Base-by-base conservation (phyloP, 1,284 basidiomycete genomes). In the Butyriboletus regius region DNA sequence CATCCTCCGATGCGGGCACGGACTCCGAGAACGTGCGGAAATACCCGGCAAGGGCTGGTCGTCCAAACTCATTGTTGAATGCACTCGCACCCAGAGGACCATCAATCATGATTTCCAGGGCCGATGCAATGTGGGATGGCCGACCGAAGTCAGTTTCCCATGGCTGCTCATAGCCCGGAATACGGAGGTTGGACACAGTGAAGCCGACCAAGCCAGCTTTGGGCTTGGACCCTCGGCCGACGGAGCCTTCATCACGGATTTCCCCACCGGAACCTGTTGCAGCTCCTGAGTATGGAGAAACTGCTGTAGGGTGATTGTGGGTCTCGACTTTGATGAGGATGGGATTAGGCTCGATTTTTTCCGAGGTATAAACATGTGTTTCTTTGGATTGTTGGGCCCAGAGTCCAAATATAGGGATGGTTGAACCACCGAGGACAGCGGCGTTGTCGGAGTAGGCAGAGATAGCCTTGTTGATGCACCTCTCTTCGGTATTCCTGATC, bases 391-490 rank as follows among this genome's bases (percentile, higher is more conserved):
- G 62, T 7, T 43, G 38, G 2, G 69, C 64, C n/a, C 73, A 70
- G n/a, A 86, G 77, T 22, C 79, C 76, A 63, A 97, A 97, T n/a
- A 90, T 80, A 17, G 85, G 83, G 0, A 85, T 85, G n/a, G 70
- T 60, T 56, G 83, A 79, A 4, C 93, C 94, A 55, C 87, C 79
- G 53, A 98, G 75, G 13, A 99, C 95, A 22, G 96, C 95, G 8
- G 96, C 95, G 61, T 99, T 99, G 69, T 99, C 96, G 13, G 92
- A 93, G 69, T 99, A 98, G 0, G 95, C 95, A 48, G 92, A 97
- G 56, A 98, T 85, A 6, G 95, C 98, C 32, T 88, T 83, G 13
- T 73, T 72, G 1, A 81, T 76, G 55, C 77, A 81, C 51, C 90
- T 67, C 62, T 83, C 83, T 70, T 98, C 95, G 0, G 96, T 98